Percentiles rank a stretch among this genome's conserved stretches.
Conservation (phyloP, 2,329 filamentous ascomycete genomes). For the Xylariaceae sp. region DNA sequence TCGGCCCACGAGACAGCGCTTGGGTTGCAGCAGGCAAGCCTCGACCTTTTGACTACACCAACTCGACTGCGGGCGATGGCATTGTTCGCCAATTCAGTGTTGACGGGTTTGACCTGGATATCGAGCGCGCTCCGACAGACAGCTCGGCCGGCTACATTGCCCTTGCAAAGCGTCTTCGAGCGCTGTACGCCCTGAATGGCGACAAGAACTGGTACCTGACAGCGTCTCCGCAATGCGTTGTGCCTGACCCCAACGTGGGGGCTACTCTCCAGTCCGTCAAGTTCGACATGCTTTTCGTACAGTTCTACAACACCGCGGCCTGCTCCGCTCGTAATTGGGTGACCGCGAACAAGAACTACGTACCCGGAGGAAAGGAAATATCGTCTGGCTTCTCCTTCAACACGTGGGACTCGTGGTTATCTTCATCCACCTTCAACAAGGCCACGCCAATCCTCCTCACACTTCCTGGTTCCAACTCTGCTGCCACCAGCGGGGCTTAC, state of each 20-base stretch:
- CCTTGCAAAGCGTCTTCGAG: constrained; percentile 24
- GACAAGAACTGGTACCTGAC: constrained; percentile 33
- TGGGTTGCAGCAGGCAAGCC: constrained; percentile 30
- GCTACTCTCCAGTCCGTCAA: constrained; percentile 15
- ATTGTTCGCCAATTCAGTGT: constrained; percentile 21
- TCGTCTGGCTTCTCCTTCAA: constrained; percentile 39
- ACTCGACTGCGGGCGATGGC: constrained; percentile 3
- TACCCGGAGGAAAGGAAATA: constrained; percentile 14
- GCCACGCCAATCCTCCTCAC: constrained; percentile 42
- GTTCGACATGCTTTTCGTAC: constrained; percentile 42
- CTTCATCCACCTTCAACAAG: constrained; percentile 31
- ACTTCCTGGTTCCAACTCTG: constrained; percentile 31
- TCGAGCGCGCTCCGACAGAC: constrained; percentile 31
- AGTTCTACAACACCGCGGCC: constrained; percentile 45
- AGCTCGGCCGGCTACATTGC: constrained; percentile 29
- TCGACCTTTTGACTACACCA: constrained; percentile 27
- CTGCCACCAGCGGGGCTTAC: constrained; percentile 31
- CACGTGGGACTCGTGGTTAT: constrained; percentile 36
- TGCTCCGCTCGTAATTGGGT: constrained; percentile 30
- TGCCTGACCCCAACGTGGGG: constrained; percentile 32
- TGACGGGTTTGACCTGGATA: constrained; percentile 32
- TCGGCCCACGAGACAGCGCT: constrained; percentile 33
- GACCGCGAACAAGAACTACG: constrained; percentile 28
- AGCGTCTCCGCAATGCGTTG: constrained; percentile 44
- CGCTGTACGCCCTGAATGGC: constrained; percentile 18